Evolutionary conservation across 176 grass and related monocot species (phyloP).

Genomic region (Triticum dicoccoides): DNA sequence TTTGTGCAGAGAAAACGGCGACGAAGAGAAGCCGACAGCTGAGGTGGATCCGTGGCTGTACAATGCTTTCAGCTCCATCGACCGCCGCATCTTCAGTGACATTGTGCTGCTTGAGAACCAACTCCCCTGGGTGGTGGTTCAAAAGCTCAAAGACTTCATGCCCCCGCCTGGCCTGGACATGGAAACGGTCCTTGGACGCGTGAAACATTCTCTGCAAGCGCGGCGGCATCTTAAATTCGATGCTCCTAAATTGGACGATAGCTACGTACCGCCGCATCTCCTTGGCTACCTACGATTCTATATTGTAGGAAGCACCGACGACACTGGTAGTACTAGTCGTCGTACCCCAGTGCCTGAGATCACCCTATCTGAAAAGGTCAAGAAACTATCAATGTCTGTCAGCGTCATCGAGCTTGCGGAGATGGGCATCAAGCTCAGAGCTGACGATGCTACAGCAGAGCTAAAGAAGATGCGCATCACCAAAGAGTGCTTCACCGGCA

Average conservation of each 20-base stretch:
- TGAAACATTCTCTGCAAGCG: not conserved
- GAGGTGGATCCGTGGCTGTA: not conserved
- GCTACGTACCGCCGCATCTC: no score
- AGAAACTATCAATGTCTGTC: not conserved
- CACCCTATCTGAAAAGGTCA: not conserved
- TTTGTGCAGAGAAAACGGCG: not conserved
- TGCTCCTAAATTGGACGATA: no score
- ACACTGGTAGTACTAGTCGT: no score
- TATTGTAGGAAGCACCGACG: no score
- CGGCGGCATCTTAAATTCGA: no score
- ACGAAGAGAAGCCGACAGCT: no score
- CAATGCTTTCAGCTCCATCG: not conserved
- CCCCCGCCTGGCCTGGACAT: not conserved
- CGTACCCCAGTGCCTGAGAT: no score
- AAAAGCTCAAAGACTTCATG: not conserved
- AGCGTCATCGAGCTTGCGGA: not conserved
- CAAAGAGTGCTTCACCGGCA: not conserved
- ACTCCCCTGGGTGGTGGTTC: not conserved
- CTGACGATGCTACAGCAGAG: not conserved
- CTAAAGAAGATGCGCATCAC: not conserved
- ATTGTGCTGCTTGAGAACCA: not conserved
- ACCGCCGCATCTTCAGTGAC: not conserved
- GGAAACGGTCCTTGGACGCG: not conserved
- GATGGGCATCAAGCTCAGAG: not conserved
- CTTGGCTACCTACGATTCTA: no score